These are phyloP conservation scores for Curvularia spicifera DNA, from an alignment of 2,329 filamentous ascomycete genomes.

Conservation along the genomic window DNA sequence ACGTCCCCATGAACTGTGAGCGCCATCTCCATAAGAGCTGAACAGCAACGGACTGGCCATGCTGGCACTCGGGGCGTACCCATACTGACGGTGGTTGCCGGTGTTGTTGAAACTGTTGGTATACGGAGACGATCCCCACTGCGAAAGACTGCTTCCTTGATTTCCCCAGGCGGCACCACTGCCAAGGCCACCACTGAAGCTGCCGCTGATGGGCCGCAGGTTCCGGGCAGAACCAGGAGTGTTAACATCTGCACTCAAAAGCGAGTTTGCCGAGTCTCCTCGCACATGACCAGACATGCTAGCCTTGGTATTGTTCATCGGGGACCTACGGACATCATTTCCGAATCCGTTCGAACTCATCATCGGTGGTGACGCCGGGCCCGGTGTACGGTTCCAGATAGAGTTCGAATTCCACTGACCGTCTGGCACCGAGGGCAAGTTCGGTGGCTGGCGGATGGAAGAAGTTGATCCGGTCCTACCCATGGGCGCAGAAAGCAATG, in stretches of 20 bases:
- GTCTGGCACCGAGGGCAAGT: conserved; percentile 48
- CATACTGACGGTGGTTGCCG: conserved; percentile 20
- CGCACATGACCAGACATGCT: conserved; percentile 51
- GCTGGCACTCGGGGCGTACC: conserved; percentile 30
- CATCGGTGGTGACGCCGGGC: conserved; percentile 40
- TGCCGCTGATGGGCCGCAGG: conserved; percentile 35
- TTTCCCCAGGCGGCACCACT: conserved; percentile 45
- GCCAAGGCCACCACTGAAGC: conserved; percentile 30
- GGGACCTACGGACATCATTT: conserved; percentile 37
- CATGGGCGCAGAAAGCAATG: conserved; percentile 42
- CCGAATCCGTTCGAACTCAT: conserved; percentile 23
- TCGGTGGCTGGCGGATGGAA: conserved; percentile 44
- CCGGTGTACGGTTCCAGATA: conserved; percentile 48
- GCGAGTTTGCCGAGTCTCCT: conserved; percentile 52
- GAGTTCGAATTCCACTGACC: conserved; percentile 44
- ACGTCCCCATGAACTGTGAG: conserved; percentile 43
- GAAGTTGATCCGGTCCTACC: conserved; percentile 44
- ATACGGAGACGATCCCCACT: conserved; percentile 34
- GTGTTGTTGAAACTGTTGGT: conserved; percentile 27
- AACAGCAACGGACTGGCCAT: conserved; percentile 53
- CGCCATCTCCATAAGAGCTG: conserved; percentile 45
- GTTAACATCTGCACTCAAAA: conserved; percentile 43
- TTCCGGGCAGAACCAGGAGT: conserved; percentile 24
- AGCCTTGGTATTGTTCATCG: conserved; percentile 41
- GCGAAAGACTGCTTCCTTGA: conserved; percentile 30